Evolutionary conservation across 306 rosid species (phyloP), one percentile per base, ranked within the genome.

Genomic region (Sphenostylis stenocarpa): DNA sequence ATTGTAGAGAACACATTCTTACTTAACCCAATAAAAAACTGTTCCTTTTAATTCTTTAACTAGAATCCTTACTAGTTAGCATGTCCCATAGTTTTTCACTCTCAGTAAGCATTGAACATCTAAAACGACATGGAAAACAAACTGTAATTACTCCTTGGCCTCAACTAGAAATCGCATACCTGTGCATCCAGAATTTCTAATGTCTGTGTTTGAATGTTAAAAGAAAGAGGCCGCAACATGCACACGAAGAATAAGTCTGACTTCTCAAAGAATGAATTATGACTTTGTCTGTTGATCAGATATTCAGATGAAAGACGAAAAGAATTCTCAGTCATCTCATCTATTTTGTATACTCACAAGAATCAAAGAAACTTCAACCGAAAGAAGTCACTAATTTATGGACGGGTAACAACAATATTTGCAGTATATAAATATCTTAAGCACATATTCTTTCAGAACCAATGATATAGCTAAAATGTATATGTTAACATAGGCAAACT

Each of bases 191-290:
- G 88, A 70, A 92, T 88, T 84, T 92, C 97, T 11, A 41, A 34
- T 23, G 82, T 91, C 78, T 92, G 96, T 75, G 13, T 64, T 64
- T 85, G 84, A 77, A 90, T 90, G 72, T 87, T 85, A 53, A 44
- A 90, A 71, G 94, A 84, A 36, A 84, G 91, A 23, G 96, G 96
- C 23, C 67, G 88, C 91, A 92, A 38, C 86, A 87, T 62, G 92
- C 97, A 90, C 71, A 88, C 34, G 72, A 92, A 87, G 87, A 83
- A 88, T 61, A 92, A 77, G 75, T 88, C 90, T 1, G 97, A 92
- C 87, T 92, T 92, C 79, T 82, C 91, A 69, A 83, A 90, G 76
- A 88, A 90, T 49, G 83, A 39, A 64, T 83, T 74, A 80, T 83
- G 91, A 55, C 81, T 87, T 65, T 90, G 90, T 73, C 97, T 92